These are phyloP conservation scores for Delonix regia DNA, from an alignment of 306 rosid species.

Conservation along the genomic window DNA sequence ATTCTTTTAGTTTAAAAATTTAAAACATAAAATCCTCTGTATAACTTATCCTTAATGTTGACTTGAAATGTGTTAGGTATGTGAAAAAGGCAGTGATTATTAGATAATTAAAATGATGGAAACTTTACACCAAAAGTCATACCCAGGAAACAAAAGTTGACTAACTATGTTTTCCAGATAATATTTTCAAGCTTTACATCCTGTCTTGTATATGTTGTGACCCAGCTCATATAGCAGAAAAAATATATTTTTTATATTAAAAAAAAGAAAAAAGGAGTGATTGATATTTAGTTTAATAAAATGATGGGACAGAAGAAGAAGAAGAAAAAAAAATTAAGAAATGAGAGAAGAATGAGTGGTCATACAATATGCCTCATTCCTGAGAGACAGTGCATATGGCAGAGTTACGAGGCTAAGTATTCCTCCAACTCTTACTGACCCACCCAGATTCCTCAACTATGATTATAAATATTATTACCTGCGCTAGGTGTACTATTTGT, in stretches of 20 bases:
- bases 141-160: not conserved
- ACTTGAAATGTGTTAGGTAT: not conserved
- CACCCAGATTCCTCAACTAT: no score
- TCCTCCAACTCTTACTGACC: no score
- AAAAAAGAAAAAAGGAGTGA: no score
- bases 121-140: not conserved
- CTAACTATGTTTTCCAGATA: not conserved
- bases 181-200: not conserved
- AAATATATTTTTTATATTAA: no score
- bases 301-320: no score
- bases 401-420: not conserved
- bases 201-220: not conserved
- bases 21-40: no score
- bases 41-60: not conserved
- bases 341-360: not conserved
- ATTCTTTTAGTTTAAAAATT: no score
- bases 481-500: not conserved
- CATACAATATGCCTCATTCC: not conserved
- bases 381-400: conserved; percentile 6
- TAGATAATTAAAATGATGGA: not conserved
- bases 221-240: no score
- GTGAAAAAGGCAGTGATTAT: not conserved
- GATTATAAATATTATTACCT: no score
- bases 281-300: no score
- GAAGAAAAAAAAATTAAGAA: not conserved